Base-by-base conservation (phyloP, 1,139 yeast genomes). In the Wickerhamomyces sp. region DNA sequence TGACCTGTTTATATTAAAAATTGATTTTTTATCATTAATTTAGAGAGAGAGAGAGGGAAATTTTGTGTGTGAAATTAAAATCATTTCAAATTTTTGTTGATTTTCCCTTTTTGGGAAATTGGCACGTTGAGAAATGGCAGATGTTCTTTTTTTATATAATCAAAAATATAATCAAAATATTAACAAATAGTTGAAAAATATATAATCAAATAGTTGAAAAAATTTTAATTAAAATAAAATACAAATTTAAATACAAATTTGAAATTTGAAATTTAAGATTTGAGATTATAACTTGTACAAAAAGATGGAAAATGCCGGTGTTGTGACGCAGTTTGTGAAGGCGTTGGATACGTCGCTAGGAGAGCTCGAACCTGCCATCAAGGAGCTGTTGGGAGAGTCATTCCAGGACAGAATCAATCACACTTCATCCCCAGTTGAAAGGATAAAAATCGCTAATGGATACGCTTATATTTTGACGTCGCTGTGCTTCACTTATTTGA, bases 401-500 rank as follows among this genome's bases (percentile, higher is more conserved):
- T 35, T 62, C 37, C 47, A 48, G 40, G 55, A 63, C 42, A 41
- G 58, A 41, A 33, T 53, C 14, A 47, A 46, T 38, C 38, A 30
- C 10, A 44, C 61, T 3, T 31, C 57, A 1, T 63, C 59, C 24
- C 61, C 56, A 27, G 26, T 42, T 24, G 54, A 55, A 9, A 45
- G 42, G n/a, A 63, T 68, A 8, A 56, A 62, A 31, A 36, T 55
- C 39, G 55, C 51, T 43, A 64, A 54, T 55, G 62, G 44, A 4
- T 54, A 65, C 34, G 65, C 72, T 13, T 66, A 65, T 41, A 54
- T 70, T 1, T 43, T 70, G n/a, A 58, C 61, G 30, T 64, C 73
- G 6, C 60, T 72, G 20, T 48, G 75, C 28, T 69, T 68, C 48
- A 74, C 88, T 13, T 78, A 80, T 51, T 61, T 84, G 46, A 82